Conservation (phyloP, 495 filamentous ascomycete species). For the Hyaloscypha hepaticicola region DNA sequence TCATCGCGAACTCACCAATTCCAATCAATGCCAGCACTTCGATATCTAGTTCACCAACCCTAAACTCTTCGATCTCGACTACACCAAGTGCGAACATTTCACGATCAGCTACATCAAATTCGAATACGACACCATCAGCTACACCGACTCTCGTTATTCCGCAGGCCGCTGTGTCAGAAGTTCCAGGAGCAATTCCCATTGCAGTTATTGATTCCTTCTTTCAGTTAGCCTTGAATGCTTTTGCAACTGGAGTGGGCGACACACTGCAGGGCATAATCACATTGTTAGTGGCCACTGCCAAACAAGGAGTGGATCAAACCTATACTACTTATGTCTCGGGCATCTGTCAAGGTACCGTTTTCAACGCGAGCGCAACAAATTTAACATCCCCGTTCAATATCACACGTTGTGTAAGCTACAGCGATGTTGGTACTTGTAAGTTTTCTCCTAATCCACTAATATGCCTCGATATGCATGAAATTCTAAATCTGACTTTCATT, state of each 20-base stretch:
- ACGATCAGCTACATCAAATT: constrained; percentile 3
- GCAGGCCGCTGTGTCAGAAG: background rate
- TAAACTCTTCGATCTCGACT: background rate
- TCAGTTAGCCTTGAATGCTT: constrained; percentile 7
- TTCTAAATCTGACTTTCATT: background rate
- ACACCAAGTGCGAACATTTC: background rate
- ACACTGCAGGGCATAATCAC: background rate
- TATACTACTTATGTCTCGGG: constrained; percentile 6
- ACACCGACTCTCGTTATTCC: constrained; percentile 6
- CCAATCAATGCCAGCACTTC: background rate
- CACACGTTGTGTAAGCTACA: constrained; percentile 15
- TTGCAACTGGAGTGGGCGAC: constrained; percentile 1
- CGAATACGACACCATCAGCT: constrained; percentile 2
- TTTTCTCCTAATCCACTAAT: background rate
- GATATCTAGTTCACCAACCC: background rate
- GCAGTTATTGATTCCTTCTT: constrained; percentile 1
- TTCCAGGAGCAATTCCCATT: constrained; percentile 16
- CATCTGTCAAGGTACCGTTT: constrained; percentile 1
- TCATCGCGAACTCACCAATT: background rate
- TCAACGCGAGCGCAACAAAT: constrained; percentile 4
- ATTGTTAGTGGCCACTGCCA: background rate
- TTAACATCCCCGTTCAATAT: constrained; percentile 5
- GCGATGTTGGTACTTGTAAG: constrained; percentile 4
- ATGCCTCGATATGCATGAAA: background rate
- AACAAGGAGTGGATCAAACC: constrained; percentile 4